Evolutionary conservation across 1,284 basidiomycete genomes (phyloP).

Genomic region (Jaminaea rosea): DNA sequence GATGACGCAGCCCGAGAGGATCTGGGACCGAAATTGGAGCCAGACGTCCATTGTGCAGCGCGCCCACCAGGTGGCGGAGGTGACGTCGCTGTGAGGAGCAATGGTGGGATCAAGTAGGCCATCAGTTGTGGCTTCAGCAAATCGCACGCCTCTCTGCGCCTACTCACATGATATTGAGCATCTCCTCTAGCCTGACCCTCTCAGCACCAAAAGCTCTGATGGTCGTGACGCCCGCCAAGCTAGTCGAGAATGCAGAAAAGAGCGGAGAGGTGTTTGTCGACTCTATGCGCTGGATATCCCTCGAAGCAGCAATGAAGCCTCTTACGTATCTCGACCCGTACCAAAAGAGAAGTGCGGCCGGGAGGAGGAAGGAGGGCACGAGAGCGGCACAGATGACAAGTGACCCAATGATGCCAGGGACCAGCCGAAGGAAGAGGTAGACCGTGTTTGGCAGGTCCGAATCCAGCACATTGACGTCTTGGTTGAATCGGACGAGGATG

Average conservation of each 20-base stretch:
- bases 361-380: slow-evolving; percentile 30
- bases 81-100: too few relatives aligned
- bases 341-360: slow-evolving; percentile 15
- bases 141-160: not conserved
- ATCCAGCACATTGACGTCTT: slow-evolving; percentile 40
- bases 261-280: slow-evolving; percentile 42
- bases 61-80: slow-evolving; percentile 36
- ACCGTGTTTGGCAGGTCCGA: slow-evolving; percentile 29
- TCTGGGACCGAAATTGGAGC: slow-evolving; percentile 28
- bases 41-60: slow-evolving; percentile 42
- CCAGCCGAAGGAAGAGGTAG: slow-evolving; percentile 20
- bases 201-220: slow-evolving; percentile 41
- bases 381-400: slow-evolving; percentile 32
- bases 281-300: slow-evolving; percentile 44
- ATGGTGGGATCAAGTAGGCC: not conserved
- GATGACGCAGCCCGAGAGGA: slow-evolving; percentile 25
- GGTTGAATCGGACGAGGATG: slow-evolving; percentile 40
- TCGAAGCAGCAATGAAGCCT: slow-evolving; percentile 30
- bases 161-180: slow-evolving; percentile 28
- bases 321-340: slow-evolving; percentile 28
- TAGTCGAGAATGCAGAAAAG: slow-evolving; percentile 34
- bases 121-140: not conserved
- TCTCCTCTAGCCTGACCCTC: slow-evolving; percentile 21
- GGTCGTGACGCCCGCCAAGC: slow-evolving; percentile 35
- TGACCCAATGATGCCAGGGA: slow-evolving; percentile 21